A percentile compares a stretch with the other conserved stretches of the same genome.
Evolutionary conservation across 2,329 filamentous ascomycete genomes (phyloP).

Genomic region (Alternaria hordeiaustralica): DNA sequence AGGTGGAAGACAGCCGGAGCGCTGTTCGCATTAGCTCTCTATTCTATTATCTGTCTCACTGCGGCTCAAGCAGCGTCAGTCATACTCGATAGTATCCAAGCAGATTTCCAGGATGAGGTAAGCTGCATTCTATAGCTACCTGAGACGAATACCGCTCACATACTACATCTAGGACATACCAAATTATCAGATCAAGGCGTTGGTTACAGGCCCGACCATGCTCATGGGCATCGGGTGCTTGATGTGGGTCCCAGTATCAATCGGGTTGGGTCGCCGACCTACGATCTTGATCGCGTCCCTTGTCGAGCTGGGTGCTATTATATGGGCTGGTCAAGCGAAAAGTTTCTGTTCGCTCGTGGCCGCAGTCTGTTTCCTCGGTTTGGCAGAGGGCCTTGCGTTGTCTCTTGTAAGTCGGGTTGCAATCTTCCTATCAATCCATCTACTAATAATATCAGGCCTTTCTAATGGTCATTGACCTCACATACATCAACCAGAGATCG

Average conservation of each 20-base stretch:
- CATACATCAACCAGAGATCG: constrained; percentile 50
- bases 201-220: constrained; percentile 39
- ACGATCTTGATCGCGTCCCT: constrained; percentile 42
- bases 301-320: constrained; percentile 33
- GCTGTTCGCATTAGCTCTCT: constrained; percentile 23
- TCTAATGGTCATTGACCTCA: constrained; percentile 49
- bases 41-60: constrained; percentile 20
- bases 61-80: constrained; percentile 28
- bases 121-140: background rate
- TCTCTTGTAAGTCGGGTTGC: constrained; percentile 31
- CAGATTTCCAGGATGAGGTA: constrained; percentile 25
- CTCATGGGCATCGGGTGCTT: constrained; percentile 48
- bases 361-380: constrained; percentile 42
- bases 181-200: constrained; percentile 29
- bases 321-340: constrained; percentile 34
- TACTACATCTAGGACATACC: background rate
- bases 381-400: constrained; percentile 42
- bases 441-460: constrained; percentile 32
- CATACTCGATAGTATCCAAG: constrained; percentile 17
- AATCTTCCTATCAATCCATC: background rate
- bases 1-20: constrained; percentile 27
- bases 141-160: background rate
- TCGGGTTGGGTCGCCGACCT: constrained; percentile 49
- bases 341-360: constrained; percentile 37
- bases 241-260: constrained; percentile 48